These are phyloP conservation scores for Eutypa lata DNA, from an alignment of 2,329 filamentous ascomycete genomes.

Conservation along the genomic window DNA sequence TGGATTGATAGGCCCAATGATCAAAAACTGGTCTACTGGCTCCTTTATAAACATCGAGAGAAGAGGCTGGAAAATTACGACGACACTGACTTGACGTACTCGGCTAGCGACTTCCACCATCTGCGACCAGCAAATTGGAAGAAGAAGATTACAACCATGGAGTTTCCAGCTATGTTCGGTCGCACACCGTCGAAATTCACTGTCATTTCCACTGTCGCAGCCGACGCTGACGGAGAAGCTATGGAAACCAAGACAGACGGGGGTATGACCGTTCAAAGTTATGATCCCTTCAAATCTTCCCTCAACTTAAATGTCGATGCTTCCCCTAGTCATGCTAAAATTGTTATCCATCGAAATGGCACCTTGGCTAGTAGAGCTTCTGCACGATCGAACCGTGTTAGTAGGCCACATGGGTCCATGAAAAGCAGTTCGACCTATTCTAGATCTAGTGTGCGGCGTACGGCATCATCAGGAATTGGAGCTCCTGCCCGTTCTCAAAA, in stretches of 20 bases:
- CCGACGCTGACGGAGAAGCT: constrained; percentile 41
- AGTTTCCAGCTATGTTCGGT: constrained; percentile 50
- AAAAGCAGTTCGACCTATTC: constrained; percentile 30
- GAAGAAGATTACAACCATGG: constrained; percentile 59
- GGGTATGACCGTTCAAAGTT: constrained; percentile 57
- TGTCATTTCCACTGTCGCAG: constrained; percentile 60
- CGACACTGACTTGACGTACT: constrained; percentile 74
- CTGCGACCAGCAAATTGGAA: constrained; percentile 57
- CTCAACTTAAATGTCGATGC: constrained; percentile 41
- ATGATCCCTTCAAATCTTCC: constrained; percentile 80
- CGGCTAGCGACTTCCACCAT: constrained; percentile 88
- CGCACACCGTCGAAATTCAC: constrained; percentile 61
- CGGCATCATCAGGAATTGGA: constrained; percentile 25
- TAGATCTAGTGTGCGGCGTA: constrained; percentile 22
- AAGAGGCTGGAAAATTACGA: constrained; percentile 87
- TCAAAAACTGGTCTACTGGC: constrained; percentile 89
- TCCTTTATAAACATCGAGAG: constrained; percentile 78
- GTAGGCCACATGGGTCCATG: constrained; percentile 33
- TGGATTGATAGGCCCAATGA: constrained; percentile 66
- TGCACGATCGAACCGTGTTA: constrained; percentile 20
- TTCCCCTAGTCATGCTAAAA: constrained; percentile 60
- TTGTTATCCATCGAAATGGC: constrained; percentile 62
- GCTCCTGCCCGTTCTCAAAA: constrained; percentile 42
- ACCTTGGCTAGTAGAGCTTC: constrained; percentile 27
- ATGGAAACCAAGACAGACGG: constrained; percentile 31